These are phyloP conservation scores for Penicillium brevicompactum DNA, from an alignment of 2,329 filamentous ascomycete species.

Conservation along the genomic window DNA sequence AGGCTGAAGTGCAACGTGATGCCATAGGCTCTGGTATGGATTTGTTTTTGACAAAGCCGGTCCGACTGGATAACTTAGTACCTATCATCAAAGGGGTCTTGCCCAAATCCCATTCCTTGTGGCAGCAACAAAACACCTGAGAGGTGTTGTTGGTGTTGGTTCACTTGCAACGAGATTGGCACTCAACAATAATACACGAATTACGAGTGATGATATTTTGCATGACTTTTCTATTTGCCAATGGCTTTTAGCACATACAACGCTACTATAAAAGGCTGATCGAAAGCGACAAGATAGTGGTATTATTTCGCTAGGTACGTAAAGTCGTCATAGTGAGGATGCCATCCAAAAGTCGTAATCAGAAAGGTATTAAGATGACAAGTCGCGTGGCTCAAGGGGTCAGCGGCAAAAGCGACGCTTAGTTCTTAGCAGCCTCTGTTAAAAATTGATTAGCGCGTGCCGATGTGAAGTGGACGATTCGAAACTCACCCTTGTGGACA, in stretches of 20 bases:
- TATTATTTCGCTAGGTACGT: neutral
- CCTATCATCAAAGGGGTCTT: conserved; percentile 3
- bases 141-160: too few relatives aligned
- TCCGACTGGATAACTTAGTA: conserved; percentile 10
- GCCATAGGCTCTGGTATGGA: conserved; percentile 33
- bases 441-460: neutral
- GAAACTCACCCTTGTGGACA: conserved; percentile 26
- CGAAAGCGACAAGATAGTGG: neutral
- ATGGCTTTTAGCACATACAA: too few relatives aligned
- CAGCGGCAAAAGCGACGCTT: neutral
- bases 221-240: too few relatives aligned
- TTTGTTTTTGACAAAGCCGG: conserved; percentile 34
- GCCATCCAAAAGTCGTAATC: neutral
- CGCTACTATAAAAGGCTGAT: neutral
- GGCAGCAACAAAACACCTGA: neutral
- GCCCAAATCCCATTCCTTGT: neutral
- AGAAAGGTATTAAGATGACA: neutral
- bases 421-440: neutral
- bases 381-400: too few relatives aligned
- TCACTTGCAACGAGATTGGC: neutral
- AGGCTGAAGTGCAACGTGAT: conserved; percentile 28
- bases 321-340: neutral
- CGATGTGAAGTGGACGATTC: neutral
- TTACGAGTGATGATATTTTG: neutral
- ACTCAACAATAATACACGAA: neutral